Conservation (phyloP, 768 basidiomycete genomes). For the Erythrobasidium yunnanense region DNA sequence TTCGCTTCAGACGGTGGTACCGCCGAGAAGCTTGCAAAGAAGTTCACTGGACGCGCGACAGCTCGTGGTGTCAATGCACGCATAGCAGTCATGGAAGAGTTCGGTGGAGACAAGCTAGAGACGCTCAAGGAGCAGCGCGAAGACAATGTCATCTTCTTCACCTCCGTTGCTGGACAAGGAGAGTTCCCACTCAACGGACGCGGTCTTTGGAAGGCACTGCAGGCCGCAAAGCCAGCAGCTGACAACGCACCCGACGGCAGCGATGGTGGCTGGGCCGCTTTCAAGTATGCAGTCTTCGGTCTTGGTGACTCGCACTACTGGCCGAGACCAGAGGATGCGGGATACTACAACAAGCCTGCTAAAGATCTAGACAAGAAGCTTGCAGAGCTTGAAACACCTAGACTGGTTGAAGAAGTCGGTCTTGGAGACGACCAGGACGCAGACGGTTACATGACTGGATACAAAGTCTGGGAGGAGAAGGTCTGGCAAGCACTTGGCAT, state of each 20-base stretch:
- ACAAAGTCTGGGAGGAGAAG: constrained; percentile 86
- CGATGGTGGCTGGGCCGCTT: constrained; percentile 46
- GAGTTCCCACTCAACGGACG: constrained; percentile 96
- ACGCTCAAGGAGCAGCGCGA: constrained; percentile 61
- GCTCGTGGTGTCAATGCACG: constrained; percentile 69
- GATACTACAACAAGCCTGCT: constrained; percentile 93
- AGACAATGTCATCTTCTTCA: constrained; percentile 66
- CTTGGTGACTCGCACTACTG: constrained; percentile 99
- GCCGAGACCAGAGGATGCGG: constrained; percentile 91
- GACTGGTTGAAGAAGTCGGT: constrained; percentile 58
- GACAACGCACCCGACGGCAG: constrained; percentile 28
- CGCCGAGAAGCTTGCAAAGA: constrained; percentile 92
- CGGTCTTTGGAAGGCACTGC: constrained; percentile 72
- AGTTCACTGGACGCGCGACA: constrained; percentile 68
- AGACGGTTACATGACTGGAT: constrained; percentile 89
- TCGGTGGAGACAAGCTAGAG: constrained; percentile 42
- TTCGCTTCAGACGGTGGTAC: constrained; percentile 90
- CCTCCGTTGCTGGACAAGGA: constrained; percentile 90
- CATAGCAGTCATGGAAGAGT: constrained; percentile 67
- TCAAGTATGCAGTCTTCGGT: constrained; percentile 70
- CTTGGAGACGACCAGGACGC: constrained; percentile 96
- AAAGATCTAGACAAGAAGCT: constrained; percentile 79
- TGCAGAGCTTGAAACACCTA: constrained; percentile 60
- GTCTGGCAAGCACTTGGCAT: constrained; percentile 93
- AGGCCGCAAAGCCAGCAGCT: constrained; percentile 46